Evolutionary conservation across 805 yeast species (phyloP).

Genomic region (Nematodospora valgi): DNA sequence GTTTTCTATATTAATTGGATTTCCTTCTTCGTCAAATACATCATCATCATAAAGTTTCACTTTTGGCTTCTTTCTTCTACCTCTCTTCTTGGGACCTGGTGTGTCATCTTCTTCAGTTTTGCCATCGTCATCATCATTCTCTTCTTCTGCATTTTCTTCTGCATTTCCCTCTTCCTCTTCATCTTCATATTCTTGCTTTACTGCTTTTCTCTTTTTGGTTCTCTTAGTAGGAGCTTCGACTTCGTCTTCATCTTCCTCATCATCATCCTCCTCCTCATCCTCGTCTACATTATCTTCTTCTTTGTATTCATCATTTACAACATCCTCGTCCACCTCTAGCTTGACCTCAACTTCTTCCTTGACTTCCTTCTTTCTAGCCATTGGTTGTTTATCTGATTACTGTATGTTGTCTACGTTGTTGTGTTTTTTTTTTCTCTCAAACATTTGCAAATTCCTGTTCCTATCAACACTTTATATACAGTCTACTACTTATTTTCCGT

Average conservation of each 20-base stretch:
- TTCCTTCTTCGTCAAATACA: slow-evolving; percentile 63
- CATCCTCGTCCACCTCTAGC: slow-evolving; percentile 13
- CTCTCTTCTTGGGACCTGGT: slow-evolving; percentile 38
- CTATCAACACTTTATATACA: slow-evolving; percentile 10
- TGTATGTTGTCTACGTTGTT: too few species aligned
- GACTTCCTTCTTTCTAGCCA: slow-evolving; percentile 5
- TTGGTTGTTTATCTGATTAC: too few species aligned
- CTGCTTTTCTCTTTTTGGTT: slow-evolving; percentile 11
- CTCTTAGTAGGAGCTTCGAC: slow-evolving; percentile 11
- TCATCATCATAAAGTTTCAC: slow-evolving; percentile 37
- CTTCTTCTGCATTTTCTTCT: slow-evolving; percentile 19
- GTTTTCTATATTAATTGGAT: slow-evolving; percentile 56
- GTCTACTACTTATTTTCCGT: neutral
- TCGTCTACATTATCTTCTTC: slow-evolving; percentile 13
- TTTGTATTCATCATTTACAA: slow-evolving; percentile 13
- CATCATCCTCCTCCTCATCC: slow-evolving; percentile 11
- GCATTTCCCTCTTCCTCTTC: slow-evolving; percentile 22
- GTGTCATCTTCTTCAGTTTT: slow-evolving; percentile 15
- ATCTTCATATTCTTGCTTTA: slow-evolving; percentile 18
- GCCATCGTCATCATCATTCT: slow-evolving; percentile 11
- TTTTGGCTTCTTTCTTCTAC: slow-evolving; percentile 42
- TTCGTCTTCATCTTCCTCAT: slow-evolving; percentile 10
- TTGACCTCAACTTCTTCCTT: slow-evolving; percentile 6
- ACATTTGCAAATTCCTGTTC: too few species aligned
- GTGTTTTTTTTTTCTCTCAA: neutral